These are phyloP conservation scores for Vitis vinifera DNA, from an alignment of 164 flowering plant genomes.

Conservation along the genomic window ASM3070453v1 NC_081823.1:8756001-8756500, in stretches of 20 bases:
- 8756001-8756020: constrained; percentile 17
- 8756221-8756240: constrained; percentile 1
- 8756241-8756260: constrained; percentile 1
- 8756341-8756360: neutral
- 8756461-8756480: constrained; percentile 7
- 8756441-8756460: constrained; percentile 1
- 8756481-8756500: neutral
- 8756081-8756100: constrained; percentile 7
- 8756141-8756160: constrained; percentile 9
- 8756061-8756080: constrained; percentile 14
- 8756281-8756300: constrained; percentile 10
- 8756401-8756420: neutral
- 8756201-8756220: neutral
- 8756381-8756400: constrained; percentile 5
- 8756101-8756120: neutral
- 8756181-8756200: constrained; percentile 6
- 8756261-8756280: constrained; percentile 6
- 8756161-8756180: constrained; percentile 8
- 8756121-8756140: constrained; percentile 3
- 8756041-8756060: constrained; percentile 4
- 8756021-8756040: constrained; percentile 14
- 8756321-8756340: constrained; percentile 7
- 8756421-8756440: neutral
- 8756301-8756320: neutral
- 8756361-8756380: neutral